Evolutionary conservation across 208 protist species (phyloP).

Genomic region (Leishmania aethiopica): DNA sequence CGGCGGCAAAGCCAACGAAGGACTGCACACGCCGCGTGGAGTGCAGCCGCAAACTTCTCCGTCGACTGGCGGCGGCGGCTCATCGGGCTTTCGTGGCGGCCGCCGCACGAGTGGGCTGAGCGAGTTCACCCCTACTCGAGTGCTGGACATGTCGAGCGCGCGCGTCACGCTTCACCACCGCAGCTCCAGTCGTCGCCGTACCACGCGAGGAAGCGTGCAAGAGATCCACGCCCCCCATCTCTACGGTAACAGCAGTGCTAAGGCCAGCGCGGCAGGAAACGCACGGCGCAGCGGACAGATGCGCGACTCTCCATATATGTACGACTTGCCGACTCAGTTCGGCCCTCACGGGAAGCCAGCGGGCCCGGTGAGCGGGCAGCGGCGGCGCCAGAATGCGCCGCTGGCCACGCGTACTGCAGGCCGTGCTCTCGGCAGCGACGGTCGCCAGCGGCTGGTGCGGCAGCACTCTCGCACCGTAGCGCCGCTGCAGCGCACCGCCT

Average conservation of each 20-base stretch:
- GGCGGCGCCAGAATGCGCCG: constrained; percentile 19
- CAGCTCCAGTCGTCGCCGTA: constrained; percentile 21
- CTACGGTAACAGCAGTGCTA: constrained; percentile 5
- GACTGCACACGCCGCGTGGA: constrained; percentile 14
- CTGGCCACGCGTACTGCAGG: constrained; percentile 47
- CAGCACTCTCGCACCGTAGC: constrained; percentile 19
- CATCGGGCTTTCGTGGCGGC: constrained; percentile 7
- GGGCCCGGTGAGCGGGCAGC: constrained; percentile 7
- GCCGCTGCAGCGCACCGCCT: constrained; percentile 23
- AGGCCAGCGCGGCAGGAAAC: background rate
- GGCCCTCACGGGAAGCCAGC: background rate
- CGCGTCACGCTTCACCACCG: constrained; percentile 21
- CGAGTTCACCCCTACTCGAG: constrained; percentile 30
- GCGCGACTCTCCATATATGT: constrained; percentile 15
- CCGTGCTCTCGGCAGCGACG: constrained; percentile 25
- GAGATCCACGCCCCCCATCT: constrained; percentile 38
- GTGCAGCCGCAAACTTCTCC: constrained; percentile 18
- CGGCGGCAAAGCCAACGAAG: constrained; percentile 8
- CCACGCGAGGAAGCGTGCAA: constrained; percentile 19
- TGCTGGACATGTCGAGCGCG: constrained; percentile 28
- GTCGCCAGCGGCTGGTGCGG: constrained; percentile 9
- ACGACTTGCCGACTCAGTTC: constrained; percentile 16
- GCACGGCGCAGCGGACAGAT: constrained; percentile 25
- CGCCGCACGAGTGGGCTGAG: constrained; percentile 20
- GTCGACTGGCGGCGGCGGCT: constrained; percentile 8